phyloP scores from a whole-genome alignment of 805 yeast genomes.

The Priceomyces haplophilus region DNA sequence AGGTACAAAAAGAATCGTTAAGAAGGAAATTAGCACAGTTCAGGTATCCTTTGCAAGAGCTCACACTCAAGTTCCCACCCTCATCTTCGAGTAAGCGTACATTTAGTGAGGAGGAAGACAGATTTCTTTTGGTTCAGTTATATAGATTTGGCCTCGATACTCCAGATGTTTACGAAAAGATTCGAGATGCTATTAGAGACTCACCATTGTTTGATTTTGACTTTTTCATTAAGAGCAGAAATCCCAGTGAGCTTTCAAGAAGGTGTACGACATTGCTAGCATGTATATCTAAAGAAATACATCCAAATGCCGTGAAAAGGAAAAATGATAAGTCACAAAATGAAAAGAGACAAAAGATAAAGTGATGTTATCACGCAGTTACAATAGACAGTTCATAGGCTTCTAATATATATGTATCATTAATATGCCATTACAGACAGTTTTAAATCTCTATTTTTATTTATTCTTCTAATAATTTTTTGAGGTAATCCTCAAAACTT shows the following conservation, averaged over 20 bases:
- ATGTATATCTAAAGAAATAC: constrained; percentile 65
- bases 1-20: constrained; percentile 74
- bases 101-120: constrained; percentile 86
- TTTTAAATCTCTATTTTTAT: not conserved
- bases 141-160: constrained; percentile 79
- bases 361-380: not conserved
- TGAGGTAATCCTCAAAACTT: constrained; percentile 41
- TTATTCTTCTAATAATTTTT: constrained; percentile 10
- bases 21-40: constrained; percentile 71
- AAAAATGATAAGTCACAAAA: constrained; percentile 12
- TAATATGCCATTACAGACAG: no score
- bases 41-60: constrained; percentile 75
- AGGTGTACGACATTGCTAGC: constrained; percentile 77
- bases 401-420: no score
- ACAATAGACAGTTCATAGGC: no score
- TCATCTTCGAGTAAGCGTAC: constrained; percentile 58
- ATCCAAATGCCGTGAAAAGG: constrained; percentile 16
- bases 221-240: constrained; percentile 79
- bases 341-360: constrained; percentile 9
- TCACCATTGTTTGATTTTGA: constrained; percentile 83
- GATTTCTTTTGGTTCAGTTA: constrained; percentile 77
- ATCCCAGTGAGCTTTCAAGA: constrained; percentile 73
- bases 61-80: constrained; percentile 70
- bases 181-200: constrained; percentile 69
- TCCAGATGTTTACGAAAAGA: constrained; percentile 72